Base-by-base conservation (phyloP, 345 rosid species). In the Gossypium mustelinum region DNA sequence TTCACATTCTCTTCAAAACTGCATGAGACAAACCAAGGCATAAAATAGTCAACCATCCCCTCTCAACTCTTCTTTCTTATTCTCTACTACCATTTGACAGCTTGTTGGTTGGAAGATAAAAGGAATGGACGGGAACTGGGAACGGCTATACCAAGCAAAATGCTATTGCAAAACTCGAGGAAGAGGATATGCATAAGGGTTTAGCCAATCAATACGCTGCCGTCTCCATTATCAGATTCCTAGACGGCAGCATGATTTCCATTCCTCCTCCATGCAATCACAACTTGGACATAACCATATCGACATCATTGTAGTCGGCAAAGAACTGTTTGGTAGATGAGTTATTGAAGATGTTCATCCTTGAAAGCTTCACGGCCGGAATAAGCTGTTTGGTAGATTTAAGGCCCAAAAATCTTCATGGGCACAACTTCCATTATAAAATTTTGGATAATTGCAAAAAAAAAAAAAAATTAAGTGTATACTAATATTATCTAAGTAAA, bases 341-440 rank as follows among this genome's bases (percentile, higher is more conserved):
- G 84, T 70, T 84, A 80, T 68, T 72, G 80, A 62, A 90, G 85
- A 75, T 59, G 74, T 55, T 86, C 80, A 57, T 86, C 85, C 75
- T 68, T 78, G 60, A 90, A 77, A 25, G 79, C 82, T 59, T 81
- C 45, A 2, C 81, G 73, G 59, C 76, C 73, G 25, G 89, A 83
- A 69, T 85, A 81, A 77, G 89, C 92, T 88, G 87, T 72, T 75
- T 61, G 18, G 18, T 27, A n/a, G 22, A n/a, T 64, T 17, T 64
- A 9, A 9, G 14, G 10, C 25, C 3, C 14, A 17, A 63, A 16
- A 63, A 6, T 45, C 13, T 17, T 39, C 48, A 9, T 39, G 7
- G 48, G 39, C 10, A 39, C 41, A 2, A 17, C 11, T 9, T 39
- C n/a, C 41, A 34, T 39, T 39, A 52, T 20, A 50, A 68, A 24